Conservation (phyloP, 2,329 filamentous ascomycete species). For the Eutypa lata region DNA sequence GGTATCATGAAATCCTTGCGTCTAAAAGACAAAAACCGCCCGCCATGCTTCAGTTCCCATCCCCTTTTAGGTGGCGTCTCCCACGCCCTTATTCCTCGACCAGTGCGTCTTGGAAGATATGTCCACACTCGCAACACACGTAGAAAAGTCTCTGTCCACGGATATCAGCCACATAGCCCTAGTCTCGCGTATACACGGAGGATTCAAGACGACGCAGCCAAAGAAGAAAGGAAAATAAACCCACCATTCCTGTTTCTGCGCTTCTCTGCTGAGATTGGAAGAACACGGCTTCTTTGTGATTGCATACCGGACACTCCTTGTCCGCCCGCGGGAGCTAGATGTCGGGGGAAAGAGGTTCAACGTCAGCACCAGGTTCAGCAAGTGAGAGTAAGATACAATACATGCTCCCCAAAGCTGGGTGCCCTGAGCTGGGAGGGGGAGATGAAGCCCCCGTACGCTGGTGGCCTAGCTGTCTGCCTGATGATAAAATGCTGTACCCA, state of each 20-base stretch:
- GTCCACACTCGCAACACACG: slow-evolving; percentile 90
- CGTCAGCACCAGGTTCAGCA: slow-evolving; percentile 33
- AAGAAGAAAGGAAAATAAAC: slow-evolving; percentile 39
- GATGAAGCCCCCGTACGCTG: neutral
- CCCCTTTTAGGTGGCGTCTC: neutral
- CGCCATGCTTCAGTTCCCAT: neutral
- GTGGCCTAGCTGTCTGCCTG: slow-evolving; percentile 11
- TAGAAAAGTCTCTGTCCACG: slow-evolving; percentile 75
- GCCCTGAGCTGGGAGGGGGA: slow-evolving; percentile 9
- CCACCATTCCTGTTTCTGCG: slow-evolving; percentile 96
- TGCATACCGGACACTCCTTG: slow-evolving; percentile 80
- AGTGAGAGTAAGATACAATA: slow-evolving; percentile 19
- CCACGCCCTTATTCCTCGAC: neutral
- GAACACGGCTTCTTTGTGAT: slow-evolving; percentile 88
- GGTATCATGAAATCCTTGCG: too few relatives aligned
- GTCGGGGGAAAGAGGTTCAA: slow-evolving; percentile 27
- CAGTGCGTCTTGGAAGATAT: slow-evolving; percentile 66
- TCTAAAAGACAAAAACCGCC: too few relatives aligned
- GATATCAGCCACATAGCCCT: slow-evolving; percentile 1
- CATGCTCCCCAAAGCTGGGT: slow-evolving; percentile 21
- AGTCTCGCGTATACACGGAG: too few relatives aligned
- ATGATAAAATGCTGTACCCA: neutral
- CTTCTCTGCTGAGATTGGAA: slow-evolving; percentile 98
- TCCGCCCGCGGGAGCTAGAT: slow-evolving; percentile 85
- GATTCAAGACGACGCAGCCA: too few relatives aligned